Base-by-base conservation (phyloP, 1,284 basidiomycete species). In the Austroboletus sp. region DNA sequence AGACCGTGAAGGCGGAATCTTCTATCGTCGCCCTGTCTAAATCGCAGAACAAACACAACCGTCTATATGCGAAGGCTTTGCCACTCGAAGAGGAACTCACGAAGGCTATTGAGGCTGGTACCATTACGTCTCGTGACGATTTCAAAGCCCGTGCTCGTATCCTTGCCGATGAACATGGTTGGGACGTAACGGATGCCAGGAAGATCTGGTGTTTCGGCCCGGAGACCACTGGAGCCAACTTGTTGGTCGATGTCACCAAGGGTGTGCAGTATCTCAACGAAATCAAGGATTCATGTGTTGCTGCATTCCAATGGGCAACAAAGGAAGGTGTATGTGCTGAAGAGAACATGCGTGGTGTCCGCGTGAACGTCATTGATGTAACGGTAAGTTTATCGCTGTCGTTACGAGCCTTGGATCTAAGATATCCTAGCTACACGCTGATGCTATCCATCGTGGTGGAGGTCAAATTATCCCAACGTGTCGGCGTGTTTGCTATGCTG, bases 201-300 rank as follows among this genome's bases (percentile, higher is more conserved):
- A 98, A 97, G 82, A 98, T 98, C 66, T 98, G 96, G 96, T 92
- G 89, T 74, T 98, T 99, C 78, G 95, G 95, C 62, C 96, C 96
- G 57, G 96, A 99, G 62, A 97, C 91, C 48, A 94, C 89, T 57
- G 96, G 96, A 49, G 86, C 96, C 54, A 99, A 98, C 76, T 70
- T 99, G 70, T 75, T 99, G 69, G 89, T 97, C 61, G 96, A 98
- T 75, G 89, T 88, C 62, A 97, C 96, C 66, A 99, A 98, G 82
- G 95, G 93, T 79, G 94, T 98, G 51, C 92, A 95, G 66, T 94
- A 93, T 74, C 75, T 94, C 57, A 92, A 90, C 67, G 96, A 99
- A 81, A 98, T 98, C 80, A 99, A 99, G 80, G 96, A 99, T 72
- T 98, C 95, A 58, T 97, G 93, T 69, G 82, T 98, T 69, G 95